phyloP scores from a whole-genome alignment of 2,329 filamentous ascomycete genomes.

The Cryoendolithus antarcticus region DNA sequence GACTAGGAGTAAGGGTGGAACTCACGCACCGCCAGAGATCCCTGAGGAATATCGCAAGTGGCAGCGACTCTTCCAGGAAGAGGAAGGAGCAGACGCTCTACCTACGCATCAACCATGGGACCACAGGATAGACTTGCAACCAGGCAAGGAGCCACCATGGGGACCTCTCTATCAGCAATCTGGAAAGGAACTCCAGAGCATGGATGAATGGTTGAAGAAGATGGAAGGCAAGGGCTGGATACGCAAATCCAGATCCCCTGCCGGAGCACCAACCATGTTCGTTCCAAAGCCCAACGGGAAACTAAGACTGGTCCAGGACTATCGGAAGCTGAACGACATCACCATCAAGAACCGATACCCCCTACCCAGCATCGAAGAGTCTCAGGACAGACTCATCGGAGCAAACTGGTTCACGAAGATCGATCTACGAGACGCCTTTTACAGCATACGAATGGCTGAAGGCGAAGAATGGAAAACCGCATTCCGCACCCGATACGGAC shows the following conservation, averaged over 20 bases:
- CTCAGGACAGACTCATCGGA: background rate
- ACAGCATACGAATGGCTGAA: background rate
- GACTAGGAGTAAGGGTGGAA: conserved; percentile 2
- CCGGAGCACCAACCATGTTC: conserved; percentile 11
- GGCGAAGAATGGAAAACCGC: conserved; percentile 4
- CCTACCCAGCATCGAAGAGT: background rate
- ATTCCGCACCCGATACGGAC: conserved; percentile 22
- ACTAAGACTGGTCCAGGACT: conserved; percentile 14
- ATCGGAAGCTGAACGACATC: conserved; percentile 15
- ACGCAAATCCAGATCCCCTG: conserved; percentile 3
- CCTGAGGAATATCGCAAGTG: conserved; percentile 8
- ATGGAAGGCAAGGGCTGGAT: conserved; percentile 5
- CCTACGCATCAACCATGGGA: conserved; percentile 9
- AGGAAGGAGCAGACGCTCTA: conserved; percentile 5
- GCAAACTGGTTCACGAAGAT: background rate
- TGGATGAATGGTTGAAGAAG: conserved; percentile 4
- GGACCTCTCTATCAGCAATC: conserved; percentile 7
- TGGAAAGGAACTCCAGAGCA: conserved; percentile 5
- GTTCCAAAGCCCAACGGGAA: conserved; percentile 13
- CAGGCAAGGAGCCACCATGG: conserved; percentile 7
- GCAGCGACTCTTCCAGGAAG: conserved; percentile 10
- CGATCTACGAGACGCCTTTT: background rate
- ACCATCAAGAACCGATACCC: conserved; percentile 9
- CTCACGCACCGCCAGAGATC: conserved; percentile 1
- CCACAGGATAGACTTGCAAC: conserved; percentile 7